Conservation (phyloP, 768 basidiomycete genomes). For the Tylopilus sp. region DNA sequence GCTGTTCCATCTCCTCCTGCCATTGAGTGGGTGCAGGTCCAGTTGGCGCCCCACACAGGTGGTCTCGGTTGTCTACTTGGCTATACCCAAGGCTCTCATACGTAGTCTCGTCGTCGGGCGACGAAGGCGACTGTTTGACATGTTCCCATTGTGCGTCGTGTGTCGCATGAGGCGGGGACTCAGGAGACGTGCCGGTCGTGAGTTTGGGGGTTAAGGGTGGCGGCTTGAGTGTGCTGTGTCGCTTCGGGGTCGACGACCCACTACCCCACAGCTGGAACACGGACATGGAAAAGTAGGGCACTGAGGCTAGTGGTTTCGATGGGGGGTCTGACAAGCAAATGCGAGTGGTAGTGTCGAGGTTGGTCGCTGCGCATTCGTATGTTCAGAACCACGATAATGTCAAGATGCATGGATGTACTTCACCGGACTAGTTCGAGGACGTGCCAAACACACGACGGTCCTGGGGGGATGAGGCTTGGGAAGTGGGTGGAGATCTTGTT, state of each 20-base stretch:
- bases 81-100: constrained; percentile 21
- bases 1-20: constrained; percentile 11
- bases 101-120: constrained; percentile 13
- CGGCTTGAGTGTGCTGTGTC: constrained; percentile 14
- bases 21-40: background rate
- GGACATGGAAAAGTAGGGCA: background rate
- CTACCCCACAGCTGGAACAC: constrained; percentile 10
- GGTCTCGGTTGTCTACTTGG: constrained; percentile 13
- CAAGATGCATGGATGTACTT: background rate
- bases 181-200: constrained; percentile 11
- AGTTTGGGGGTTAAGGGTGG: constrained; percentile 23
- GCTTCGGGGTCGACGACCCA: constrained; percentile 18
- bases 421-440: background rate
- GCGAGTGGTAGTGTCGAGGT: background rate
- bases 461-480: background rate
- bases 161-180: constrained; percentile 3
- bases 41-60: background rate
- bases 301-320: background rate
- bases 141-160: constrained; percentile 25
- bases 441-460: background rate
- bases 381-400: background rate
- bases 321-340: background rate
- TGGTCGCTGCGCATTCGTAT: background rate
- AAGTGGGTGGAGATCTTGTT: background rate
- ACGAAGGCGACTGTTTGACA: constrained; percentile 12